These are phyloP conservation scores for Hamamelis virginiana DNA, from an alignment of 164 flowering plant genomes.

Conservation along the genomic window DNA sequence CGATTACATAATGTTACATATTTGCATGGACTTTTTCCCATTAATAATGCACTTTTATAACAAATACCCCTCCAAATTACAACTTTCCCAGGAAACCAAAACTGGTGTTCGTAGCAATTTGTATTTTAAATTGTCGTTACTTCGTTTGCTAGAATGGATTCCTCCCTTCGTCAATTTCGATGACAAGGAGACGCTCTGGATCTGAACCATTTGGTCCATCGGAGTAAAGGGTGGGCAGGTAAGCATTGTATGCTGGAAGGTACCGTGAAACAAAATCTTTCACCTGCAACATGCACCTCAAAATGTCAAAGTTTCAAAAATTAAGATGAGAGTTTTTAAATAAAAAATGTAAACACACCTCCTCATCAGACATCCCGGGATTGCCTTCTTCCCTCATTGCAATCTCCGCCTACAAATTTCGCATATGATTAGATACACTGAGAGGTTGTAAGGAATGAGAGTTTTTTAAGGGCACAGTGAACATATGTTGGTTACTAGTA, in stretches of 20 bases:
- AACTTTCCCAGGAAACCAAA: constrained; percentile 1
- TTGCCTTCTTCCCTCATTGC: constrained; percentile 89
- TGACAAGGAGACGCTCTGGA: constrained; percentile 43
- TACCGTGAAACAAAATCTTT: constrained; percentile 92
- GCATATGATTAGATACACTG: not conserved
- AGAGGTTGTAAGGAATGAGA: not conserved
- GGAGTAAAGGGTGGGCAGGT: constrained; percentile 84
- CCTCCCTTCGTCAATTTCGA: constrained; percentile 63
- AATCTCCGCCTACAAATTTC: constrained; percentile 60
- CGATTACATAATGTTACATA: too few species aligned
- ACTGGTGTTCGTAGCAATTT: not conserved
- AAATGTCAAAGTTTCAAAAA: not conserved
- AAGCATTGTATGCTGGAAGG: constrained; percentile 93
- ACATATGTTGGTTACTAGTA: not conserved
- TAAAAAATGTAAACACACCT: constrained; percentile 41
- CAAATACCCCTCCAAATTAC: not conserved
- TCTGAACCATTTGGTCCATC: constrained; percentile 89
- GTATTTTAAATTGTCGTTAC: constrained; percentile 26
- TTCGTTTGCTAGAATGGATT: constrained; percentile 35
- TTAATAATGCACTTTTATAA: not conserved
- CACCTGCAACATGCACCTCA: constrained; percentile 46
- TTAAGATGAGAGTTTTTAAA: not conserved
- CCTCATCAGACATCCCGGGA: constrained; percentile 88
- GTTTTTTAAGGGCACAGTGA: not conserved
- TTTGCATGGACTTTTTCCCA: not conserved